Evolutionary conservation across 805 yeast genomes (phyloP).

Genomic region (Maudiozyma serrabonitensis): DNA sequence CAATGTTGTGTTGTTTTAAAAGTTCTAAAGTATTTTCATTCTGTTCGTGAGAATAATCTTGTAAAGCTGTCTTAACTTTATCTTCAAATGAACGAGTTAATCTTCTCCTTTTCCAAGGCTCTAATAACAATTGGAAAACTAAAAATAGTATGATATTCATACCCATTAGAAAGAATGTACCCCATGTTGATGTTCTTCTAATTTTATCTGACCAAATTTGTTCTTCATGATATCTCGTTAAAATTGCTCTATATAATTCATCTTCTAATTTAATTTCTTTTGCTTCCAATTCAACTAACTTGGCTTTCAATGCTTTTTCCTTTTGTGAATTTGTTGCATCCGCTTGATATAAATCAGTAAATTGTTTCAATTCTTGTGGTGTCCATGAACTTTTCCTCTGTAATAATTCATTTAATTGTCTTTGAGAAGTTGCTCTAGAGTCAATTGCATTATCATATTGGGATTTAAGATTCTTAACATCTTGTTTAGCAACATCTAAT

Average conservation of each 20-base stretch:
- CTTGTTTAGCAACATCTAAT: conserved; percentile 38
- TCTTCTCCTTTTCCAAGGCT: conserved; percentile 86
- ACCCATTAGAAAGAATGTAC: conserved; percentile 85
- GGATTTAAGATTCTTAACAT: conserved; percentile 41
- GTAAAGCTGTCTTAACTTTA: conserved; percentile 52
- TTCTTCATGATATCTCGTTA: conserved; percentile 89
- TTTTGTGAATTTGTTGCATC: conserved; percentile 65
- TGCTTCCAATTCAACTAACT: conserved; percentile 46
- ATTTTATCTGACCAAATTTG: conserved; percentile 98
- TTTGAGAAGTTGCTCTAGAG: conserved; percentile 59
- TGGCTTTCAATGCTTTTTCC: conserved; percentile 42
- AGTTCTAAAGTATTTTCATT: neutral
- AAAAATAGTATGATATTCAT: conserved; percentile 70
- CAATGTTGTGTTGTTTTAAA: neutral
- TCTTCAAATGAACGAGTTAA: conserved; percentile 77
- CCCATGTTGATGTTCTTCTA: conserved; percentile 92
- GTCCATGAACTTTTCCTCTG: conserved; percentile 82
- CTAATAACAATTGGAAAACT: conserved; percentile 76
- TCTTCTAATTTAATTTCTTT: conserved; percentile 61
- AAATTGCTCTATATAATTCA: conserved; percentile 61
- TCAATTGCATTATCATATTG: conserved; percentile 53
- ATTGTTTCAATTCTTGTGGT: conserved; percentile 67
- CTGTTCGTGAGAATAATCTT: conserved; percentile 17
- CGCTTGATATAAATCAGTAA: conserved; percentile 69
- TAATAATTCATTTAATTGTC: conserved; percentile 75